Conservation (phyloP, 2,329 filamentous ascomycete genomes). For the Bipolaris bicolor region DNA sequence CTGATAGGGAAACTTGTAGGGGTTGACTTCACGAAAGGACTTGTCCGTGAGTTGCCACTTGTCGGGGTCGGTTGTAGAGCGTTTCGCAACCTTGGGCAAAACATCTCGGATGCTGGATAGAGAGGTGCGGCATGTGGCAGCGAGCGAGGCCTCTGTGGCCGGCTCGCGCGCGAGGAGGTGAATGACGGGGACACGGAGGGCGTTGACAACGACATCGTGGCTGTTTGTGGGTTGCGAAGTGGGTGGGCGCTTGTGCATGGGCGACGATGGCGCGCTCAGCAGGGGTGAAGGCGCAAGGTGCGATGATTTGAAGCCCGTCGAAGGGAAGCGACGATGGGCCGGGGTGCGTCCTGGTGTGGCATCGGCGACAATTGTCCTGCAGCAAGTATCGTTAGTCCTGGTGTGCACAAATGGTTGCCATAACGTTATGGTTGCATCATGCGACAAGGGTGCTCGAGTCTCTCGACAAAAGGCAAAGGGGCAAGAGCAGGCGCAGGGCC, state of each 20-base stretch:
- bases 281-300: slow-evolving; percentile 50
- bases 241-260: slow-evolving; percentile 43
- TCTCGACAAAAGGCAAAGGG: slow-evolving; percentile 26
- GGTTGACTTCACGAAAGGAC: slow-evolving; percentile 65
- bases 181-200: slow-evolving; percentile 54
- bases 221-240: slow-evolving; percentile 52
- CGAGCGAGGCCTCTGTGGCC: slow-evolving; percentile 38
- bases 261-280: slow-evolving; percentile 47
- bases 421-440: slow-evolving; percentile 7
- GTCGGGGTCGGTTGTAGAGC: slow-evolving; percentile 55
- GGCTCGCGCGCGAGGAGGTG: slow-evolving; percentile 60
- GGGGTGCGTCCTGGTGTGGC: slow-evolving; percentile 41
- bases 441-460: slow-evolving; percentile 20
- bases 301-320: slow-evolving; percentile 42
- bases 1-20: slow-evolving; percentile 66
- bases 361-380: slow-evolving; percentile 47
- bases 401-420: slow-evolving; percentile 22
- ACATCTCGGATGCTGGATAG: slow-evolving; percentile 38
- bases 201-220: slow-evolving; percentile 43
- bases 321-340: slow-evolving; percentile 46
- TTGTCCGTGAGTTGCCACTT: slow-evolving; percentile 60
- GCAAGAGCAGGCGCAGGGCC: slow-evolving; percentile 29
- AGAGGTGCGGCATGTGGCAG: slow-evolving; percentile 41
- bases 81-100: slow-evolving; percentile 59
- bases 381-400: slow-evolving; percentile 40